These are phyloP conservation scores for Nemania sp. DNA, from an alignment of 2,329 filamentous ascomycete genomes.

Conservation along the genomic window DNA sequence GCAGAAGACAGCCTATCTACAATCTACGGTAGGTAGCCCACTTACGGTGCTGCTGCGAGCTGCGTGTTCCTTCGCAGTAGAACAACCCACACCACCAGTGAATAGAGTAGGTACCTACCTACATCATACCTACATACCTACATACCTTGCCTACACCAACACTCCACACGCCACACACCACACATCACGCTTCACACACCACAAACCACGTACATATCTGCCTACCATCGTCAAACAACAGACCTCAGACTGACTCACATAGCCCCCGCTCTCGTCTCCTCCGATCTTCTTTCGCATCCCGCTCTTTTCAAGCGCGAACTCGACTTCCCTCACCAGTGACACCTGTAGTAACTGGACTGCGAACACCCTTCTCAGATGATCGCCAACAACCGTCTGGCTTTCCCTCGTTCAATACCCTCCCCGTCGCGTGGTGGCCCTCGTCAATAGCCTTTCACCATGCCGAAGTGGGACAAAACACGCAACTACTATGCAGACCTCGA, in stretches of 20 bases:
- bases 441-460: constrained; percentile 56
- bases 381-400: not conserved
- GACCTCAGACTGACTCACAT: no score
- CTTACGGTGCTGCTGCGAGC: not conserved
- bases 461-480: constrained; percentile 67
- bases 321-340: not conserved
- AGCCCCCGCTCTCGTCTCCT: not conserved
- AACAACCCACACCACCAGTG: not conserved
- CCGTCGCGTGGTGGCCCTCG: constrained; percentile 13
- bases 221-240: no score
- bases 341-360: no score
- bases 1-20: constrained; percentile 3
- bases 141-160: no score
- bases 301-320: not conserved
- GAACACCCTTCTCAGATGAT: constrained; percentile 24
- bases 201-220: no score
- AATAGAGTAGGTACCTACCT: no score
- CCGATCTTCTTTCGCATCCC: not conserved
- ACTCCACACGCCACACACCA: no score
- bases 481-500: constrained; percentile 89
- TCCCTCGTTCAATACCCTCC: constrained; percentile 10
- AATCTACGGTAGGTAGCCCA: no score
- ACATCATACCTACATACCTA: not conserved
- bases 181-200: no score
- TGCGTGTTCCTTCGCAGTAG: not conserved